These are phyloP conservation scores for Xanthoconium stramineum DNA, from an alignment of 768 basidiomycete genomes.

Conservation along the genomic window DNA sequence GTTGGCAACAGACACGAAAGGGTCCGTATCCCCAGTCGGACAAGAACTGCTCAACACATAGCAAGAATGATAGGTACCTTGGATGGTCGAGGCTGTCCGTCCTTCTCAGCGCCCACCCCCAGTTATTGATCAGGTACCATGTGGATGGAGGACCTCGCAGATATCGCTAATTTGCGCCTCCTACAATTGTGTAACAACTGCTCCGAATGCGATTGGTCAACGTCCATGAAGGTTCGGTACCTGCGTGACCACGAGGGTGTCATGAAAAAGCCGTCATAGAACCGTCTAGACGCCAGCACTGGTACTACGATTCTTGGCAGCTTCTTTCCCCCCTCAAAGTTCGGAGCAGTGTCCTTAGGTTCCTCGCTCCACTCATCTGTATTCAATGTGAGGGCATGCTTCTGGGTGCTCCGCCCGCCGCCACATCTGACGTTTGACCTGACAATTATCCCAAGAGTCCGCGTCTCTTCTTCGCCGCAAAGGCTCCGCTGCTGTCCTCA, in stretches of 20 bases:
- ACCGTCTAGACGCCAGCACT: constrained; percentile 2
- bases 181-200: background rate
- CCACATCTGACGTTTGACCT: background rate
- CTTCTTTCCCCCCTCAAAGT: constrained; percentile 9
- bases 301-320: background rate
- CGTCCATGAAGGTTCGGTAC: constrained; percentile 5
- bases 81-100: constrained; percentile 9
- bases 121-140: background rate
- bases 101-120: background rate
- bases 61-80: constrained; percentile 3
- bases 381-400: background rate
- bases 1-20: background rate
- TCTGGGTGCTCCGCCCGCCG: constrained; percentile 1
- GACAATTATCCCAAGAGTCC: constrained; percentile 1
- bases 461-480: constrained; percentile 8
- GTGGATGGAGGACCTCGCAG: background rate
- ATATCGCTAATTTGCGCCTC: background rate
- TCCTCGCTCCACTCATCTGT: constrained; percentile 1
- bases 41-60: background rate
- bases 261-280: constrained; percentile 7
- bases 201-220: constrained; percentile 6
- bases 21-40: background rate
- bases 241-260: constrained; percentile 14
- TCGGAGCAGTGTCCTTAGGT: constrained; percentile 16
- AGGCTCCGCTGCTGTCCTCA: constrained; percentile 4